phyloP scores from a whole-genome alignment of 805 yeast species.

The Hanseniaspora nectarophila region DNA sequence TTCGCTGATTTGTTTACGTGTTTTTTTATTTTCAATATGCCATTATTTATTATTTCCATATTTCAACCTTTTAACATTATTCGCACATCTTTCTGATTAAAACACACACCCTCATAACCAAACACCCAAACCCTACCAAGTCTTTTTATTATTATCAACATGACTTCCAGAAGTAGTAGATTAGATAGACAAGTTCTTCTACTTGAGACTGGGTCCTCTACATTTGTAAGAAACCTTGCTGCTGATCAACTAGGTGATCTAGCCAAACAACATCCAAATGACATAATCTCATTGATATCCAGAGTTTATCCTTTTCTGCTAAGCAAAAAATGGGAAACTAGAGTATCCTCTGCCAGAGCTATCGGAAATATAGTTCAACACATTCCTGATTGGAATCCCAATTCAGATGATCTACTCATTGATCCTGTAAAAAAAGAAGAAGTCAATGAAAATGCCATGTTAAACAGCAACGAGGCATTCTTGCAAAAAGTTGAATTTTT shows the following conservation, averaged over 20 bases:
- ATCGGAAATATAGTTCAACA: conserved; percentile 83
- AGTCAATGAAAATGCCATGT: conserved; percentile 22
- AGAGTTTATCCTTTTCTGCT: conserved; percentile 82
- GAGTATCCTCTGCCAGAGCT: conserved; percentile 89
- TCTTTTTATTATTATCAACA: conserved; percentile 1
- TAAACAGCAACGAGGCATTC: conserved; percentile 27
- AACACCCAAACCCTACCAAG: not conserved
- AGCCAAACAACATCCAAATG: conserved; percentile 91
- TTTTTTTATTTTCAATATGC: too few relatives aligned
- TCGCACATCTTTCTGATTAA: too few relatives aligned
- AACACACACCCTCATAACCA: not conserved
- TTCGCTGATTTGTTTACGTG: too few relatives aligned
- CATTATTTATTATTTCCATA: too few relatives aligned
- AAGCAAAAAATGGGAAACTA: conserved; percentile 86
- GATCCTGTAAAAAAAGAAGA: conserved; percentile 22
- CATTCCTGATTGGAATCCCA: conserved; percentile 78
- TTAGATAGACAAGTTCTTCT: conserved; percentile 36
- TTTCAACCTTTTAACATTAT: too few relatives aligned
- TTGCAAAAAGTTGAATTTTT: conserved; percentile 25
- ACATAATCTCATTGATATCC: conserved; percentile 65
- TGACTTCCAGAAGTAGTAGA: conserved; percentile 33
- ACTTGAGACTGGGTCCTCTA: conserved; percentile 89
- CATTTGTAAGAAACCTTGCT: conserved; percentile 86
- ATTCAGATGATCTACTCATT: conserved; percentile 30
- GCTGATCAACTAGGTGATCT: conserved; percentile 93